A percentile compares a stretch with the other conserved stretches of the same genome.
These are phyloP conservation scores for Botrytis galanthina DNA, from an alignment of 2,329 filamentous ascomycete species.

Conservation along the genomic window DNA sequence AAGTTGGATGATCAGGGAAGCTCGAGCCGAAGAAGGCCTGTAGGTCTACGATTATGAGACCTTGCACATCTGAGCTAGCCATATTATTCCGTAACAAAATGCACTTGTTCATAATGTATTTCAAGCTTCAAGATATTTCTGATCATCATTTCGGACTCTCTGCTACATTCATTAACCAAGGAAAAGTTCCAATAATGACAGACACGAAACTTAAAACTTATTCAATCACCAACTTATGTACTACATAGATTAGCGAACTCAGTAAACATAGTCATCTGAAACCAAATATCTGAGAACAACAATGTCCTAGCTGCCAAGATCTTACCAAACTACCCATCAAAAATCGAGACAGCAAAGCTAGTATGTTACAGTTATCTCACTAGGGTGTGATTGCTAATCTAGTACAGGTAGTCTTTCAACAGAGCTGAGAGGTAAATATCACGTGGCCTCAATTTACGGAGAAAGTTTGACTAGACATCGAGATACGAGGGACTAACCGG, in stretches of 20 bases:
- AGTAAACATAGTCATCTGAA: not conserved
- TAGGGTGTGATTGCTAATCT: not conserved
- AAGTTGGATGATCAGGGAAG: slow-evolving; percentile 27
- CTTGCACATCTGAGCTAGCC: not conserved
- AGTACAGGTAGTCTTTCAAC: not conserved
- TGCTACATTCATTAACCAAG: not conserved
- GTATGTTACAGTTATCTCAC: not conserved
- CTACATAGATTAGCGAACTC: not conserved
- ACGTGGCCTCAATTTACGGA: not conserved
- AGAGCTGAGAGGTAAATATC: not conserved
- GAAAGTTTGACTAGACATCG: not conserved
- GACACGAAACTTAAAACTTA: not conserved
- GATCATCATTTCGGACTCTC: not conserved
- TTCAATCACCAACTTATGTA: not conserved
- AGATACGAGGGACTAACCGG: not conserved
- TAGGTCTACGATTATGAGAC: not conserved
- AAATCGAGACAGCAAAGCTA: no score
- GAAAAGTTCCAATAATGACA: not conserved
- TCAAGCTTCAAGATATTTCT: no score
- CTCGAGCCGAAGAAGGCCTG: not conserved
- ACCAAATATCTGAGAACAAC: no score
- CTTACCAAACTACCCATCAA: not conserved
- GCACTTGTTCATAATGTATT: not conserved
- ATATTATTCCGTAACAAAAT: not conserved
- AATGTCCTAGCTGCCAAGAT: not conserved